Evolutionary conservation across 306 rosid species (phyloP).

Genomic region (Corylus heterophylla): DNA sequence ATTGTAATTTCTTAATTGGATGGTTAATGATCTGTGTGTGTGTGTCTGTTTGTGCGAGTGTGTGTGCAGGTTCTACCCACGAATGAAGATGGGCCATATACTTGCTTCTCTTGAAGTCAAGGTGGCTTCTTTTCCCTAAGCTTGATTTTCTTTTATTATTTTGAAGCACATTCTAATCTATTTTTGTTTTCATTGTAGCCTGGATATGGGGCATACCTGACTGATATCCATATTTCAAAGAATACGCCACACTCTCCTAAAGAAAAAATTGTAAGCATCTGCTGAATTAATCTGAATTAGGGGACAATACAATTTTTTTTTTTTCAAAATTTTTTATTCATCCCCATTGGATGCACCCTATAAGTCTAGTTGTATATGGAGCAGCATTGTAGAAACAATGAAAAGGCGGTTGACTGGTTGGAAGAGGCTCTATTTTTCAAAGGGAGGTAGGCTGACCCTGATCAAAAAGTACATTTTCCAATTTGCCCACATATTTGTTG

Average conservation of each 20-base stretch:
- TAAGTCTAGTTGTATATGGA: too few species aligned
- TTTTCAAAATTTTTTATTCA: too few species aligned
- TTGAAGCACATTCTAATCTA: slow-evolving; percentile 14
- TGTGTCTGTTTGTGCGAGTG: background rate
- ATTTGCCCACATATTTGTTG: too few species aligned
- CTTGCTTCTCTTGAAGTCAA: slow-evolving; percentile 62
- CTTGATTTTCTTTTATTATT: slow-evolving; percentile 8
- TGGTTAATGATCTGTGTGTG: slow-evolving; percentile 7
- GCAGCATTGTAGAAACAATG: too few species aligned
- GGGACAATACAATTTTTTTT: background rate
- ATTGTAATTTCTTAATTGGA: background rate
- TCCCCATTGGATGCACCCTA: too few species aligned
- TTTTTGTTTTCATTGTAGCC: slow-evolving; percentile 53
- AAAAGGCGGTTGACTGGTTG: too few species aligned
- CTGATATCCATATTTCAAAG: slow-evolving; percentile 73
- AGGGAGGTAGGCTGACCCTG: too few species aligned
- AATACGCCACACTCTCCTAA: slow-evolving; percentile 25
- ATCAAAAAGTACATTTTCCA: too few species aligned
- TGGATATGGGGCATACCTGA: slow-evolving; percentile 67
- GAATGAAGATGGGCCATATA: slow-evolving; percentile 55
- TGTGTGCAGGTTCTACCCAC: slow-evolving; percentile 71
- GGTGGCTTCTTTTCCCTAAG: slow-evolving; percentile 48
- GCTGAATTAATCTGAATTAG: slow-evolving; percentile 24
- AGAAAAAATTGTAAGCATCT: slow-evolving; percentile 76
- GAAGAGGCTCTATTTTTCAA: too few species aligned